These are phyloP conservation scores for Aspergillus bertholletiae DNA, from an alignment of 495 filamentous ascomycete species.

Conservation along the genomic window DNA sequence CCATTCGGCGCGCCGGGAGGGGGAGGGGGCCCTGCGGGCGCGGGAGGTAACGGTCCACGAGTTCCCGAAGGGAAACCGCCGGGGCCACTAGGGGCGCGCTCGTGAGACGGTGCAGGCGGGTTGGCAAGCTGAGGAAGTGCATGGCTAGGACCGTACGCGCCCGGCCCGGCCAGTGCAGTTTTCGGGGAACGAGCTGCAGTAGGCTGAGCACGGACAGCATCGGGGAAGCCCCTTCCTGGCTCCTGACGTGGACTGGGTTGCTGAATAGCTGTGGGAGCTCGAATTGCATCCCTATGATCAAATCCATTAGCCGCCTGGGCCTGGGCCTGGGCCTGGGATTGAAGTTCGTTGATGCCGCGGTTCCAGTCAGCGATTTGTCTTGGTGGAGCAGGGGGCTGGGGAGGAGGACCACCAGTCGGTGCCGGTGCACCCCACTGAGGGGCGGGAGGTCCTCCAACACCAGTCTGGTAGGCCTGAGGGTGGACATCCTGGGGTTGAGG, in stretches of 20 bases:
- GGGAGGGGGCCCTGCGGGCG: slow-evolving; percentile 42
- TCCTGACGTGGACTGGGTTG: slow-evolving; percentile 70
- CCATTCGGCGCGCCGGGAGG: slow-evolving; percentile 55
- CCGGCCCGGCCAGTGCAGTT: slow-evolving; percentile 51
- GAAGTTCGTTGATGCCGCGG: slow-evolving; percentile 70
- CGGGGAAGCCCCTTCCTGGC: slow-evolving; percentile 67
- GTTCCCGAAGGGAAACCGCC: slow-evolving; percentile 28
- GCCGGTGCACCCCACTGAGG: slow-evolving; percentile 81
- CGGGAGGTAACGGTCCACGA: slow-evolving; percentile 35
- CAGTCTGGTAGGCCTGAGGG: slow-evolving; percentile 77
- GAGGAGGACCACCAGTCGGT: slow-evolving; percentile 58
- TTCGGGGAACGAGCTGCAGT: slow-evolving; percentile 60
- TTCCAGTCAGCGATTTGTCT: slow-evolving; percentile 64
- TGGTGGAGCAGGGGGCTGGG: slow-evolving; percentile 61
- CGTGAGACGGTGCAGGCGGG: slow-evolving; percentile 47
- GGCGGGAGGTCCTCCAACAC: slow-evolving; percentile 67
- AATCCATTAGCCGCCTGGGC: slow-evolving; percentile 68
- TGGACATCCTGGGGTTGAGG: slow-evolving; percentile 83
- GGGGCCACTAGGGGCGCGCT: slow-evolving; percentile 56
- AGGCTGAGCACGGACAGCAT: slow-evolving; percentile 60
- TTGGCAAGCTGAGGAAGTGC: slow-evolving; percentile 60
- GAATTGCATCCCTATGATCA: slow-evolving; percentile 69
- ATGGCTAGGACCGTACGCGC: slow-evolving; percentile 58
- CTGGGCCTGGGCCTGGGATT: slow-evolving; percentile 63
- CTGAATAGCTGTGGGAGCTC: slow-evolving; percentile 60